Percentiles rank a stretch among this genome's conserved stretches.
These are phyloP conservation scores for Antarctomyces pellizariae DNA, from an alignment of 495 filamentous ascomycete genomes.

Conservation along the genomic window DNA sequence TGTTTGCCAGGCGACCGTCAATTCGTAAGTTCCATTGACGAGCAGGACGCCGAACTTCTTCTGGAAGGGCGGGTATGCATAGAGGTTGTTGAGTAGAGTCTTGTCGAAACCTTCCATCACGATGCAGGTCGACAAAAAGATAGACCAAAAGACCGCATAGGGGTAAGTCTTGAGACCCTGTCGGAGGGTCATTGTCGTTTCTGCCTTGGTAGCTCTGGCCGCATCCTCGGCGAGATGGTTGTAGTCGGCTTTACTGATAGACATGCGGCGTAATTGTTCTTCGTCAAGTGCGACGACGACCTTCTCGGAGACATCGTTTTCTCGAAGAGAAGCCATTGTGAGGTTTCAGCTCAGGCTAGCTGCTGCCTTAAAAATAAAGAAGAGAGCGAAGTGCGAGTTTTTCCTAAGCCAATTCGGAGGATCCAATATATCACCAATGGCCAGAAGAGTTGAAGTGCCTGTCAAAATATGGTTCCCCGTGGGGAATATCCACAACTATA, in stretches of 20 bases:
- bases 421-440: too few relatives aligned
- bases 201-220: conserved; percentile 15
- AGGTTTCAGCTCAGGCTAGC: too few relatives aligned
- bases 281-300: too few relatives aligned
- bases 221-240: conserved; percentile 5
- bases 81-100: conserved; percentile 29
- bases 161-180: conserved; percentile 27
- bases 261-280: conserved; percentile 9
- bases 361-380: too few relatives aligned
- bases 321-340: too few relatives aligned
- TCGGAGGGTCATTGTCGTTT: conserved; percentile 25
- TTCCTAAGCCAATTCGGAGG: too few relatives aligned
- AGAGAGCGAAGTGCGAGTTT: too few relatives aligned
- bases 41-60: conserved; percentile 36
- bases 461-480: too few relatives aligned
- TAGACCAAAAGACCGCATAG: conserved; percentile 30
- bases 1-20: conserved; percentile 50
- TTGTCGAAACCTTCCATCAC: conserved; percentile 41
- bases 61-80: conserved; percentile 34
- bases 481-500: too few relatives aligned
- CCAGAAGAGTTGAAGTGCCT: too few relatives aligned
- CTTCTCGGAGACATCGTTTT: too few relatives aligned
- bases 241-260: conserved; percentile 4
- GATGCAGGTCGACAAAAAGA: conserved; percentile 32
- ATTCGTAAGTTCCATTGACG: conserved; percentile 31